A percentile compares a stretch with the other conserved stretches of the same genome.
phyloP scores from a whole-genome alignment of 352 stramenopile genomes.

The Phytophthora vignae region DNA sequence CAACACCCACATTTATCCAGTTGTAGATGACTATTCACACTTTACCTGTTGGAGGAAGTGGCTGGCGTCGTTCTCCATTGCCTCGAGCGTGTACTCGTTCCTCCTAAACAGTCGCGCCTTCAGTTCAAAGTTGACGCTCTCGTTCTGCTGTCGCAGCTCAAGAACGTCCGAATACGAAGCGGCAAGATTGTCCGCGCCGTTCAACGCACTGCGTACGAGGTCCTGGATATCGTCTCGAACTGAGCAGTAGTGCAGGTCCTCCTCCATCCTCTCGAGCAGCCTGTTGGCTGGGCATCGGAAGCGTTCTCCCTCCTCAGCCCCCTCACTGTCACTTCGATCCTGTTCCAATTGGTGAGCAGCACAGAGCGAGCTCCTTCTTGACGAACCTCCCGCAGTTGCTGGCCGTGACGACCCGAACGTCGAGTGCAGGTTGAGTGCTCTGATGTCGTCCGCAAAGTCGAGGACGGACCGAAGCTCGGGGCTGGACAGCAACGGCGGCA shows the following conservation, averaged over 20 bases:
- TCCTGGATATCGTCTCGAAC: constrained; percentile 54
- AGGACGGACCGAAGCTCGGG: constrained; percentile 54
- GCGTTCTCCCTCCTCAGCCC: constrained; percentile 12
- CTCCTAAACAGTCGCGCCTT: constrained; percentile 51
- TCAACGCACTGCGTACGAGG: constrained; percentile 35
- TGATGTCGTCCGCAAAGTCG: constrained; percentile 60
- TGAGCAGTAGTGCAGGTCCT: constrained; percentile 42
- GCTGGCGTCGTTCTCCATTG: constrained; percentile 50
- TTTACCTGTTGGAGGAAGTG: constrained; percentile 54
- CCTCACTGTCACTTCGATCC: background rate
- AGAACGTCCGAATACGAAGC: constrained; percentile 47
- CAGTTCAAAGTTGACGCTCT: constrained; percentile 56
- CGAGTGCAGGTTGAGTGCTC: constrained; percentile 34
- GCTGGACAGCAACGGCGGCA: constrained; percentile 48
- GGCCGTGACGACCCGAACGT: background rate
- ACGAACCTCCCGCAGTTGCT: background rate
- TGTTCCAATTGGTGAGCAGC: background rate
- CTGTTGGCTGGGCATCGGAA: constrained; percentile 23
- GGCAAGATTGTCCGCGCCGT: constrained; percentile 35
- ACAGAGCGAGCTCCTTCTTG: background rate
- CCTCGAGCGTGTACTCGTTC: constrained; percentile 49
- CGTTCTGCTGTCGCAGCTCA: constrained; percentile 47
- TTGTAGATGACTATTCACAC: background rate
- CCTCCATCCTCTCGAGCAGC: constrained; percentile 46
- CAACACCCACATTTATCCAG: background rate